These are phyloP conservation scores for Panicum miliaceum DNA, from an alignment of 176 grass and related monocot genomes.

Conservation along the genomic window DNA sequence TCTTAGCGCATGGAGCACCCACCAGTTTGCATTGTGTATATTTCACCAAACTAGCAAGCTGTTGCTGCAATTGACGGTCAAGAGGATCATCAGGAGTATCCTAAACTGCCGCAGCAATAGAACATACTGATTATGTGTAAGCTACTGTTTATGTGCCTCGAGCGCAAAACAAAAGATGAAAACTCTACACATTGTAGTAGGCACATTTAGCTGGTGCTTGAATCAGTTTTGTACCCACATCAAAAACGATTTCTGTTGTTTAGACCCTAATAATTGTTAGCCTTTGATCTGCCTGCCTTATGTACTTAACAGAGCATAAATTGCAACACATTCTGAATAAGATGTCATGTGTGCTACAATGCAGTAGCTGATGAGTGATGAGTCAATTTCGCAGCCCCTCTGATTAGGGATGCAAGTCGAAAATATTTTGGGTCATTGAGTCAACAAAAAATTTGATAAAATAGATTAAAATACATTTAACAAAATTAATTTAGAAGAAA, in stretches of 20 bases:
- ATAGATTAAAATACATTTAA: too few relatives aligned
- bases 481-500: too few relatives aligned
- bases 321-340: slow-evolving; percentile 29
- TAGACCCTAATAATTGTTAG: slow-evolving; percentile 40
- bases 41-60: slow-evolving; percentile 43
- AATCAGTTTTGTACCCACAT: slow-evolving; percentile 42
- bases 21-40: slow-evolving; percentile 44
- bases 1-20: slow-evolving; percentile 49
- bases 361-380: background rate
- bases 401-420: background rate
- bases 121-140: slow-evolving; percentile 43
- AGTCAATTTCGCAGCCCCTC: background rate
- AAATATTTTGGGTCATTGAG: too few relatives aligned
- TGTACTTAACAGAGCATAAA: slow-evolving; percentile 6
- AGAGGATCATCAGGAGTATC: slow-evolving; percentile 27
- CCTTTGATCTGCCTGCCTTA: background rate
- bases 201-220: slow-evolving; percentile 47
- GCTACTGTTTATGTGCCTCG: slow-evolving; percentile 32
- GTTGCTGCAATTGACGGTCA: slow-evolving; percentile 31
- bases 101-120: slow-evolving; percentile 41
- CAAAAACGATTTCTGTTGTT: slow-evolving; percentile 36
- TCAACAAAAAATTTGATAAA: too few relatives aligned
- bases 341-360: slow-evolving; percentile 16
- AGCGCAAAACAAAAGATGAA: slow-evolving; percentile 19
- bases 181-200: slow-evolving; percentile 40